These are phyloP conservation scores for Filosporella fistucella DNA, from an alignment of 495 filamentous ascomycete genomes.

Conservation along the genomic window DNA sequence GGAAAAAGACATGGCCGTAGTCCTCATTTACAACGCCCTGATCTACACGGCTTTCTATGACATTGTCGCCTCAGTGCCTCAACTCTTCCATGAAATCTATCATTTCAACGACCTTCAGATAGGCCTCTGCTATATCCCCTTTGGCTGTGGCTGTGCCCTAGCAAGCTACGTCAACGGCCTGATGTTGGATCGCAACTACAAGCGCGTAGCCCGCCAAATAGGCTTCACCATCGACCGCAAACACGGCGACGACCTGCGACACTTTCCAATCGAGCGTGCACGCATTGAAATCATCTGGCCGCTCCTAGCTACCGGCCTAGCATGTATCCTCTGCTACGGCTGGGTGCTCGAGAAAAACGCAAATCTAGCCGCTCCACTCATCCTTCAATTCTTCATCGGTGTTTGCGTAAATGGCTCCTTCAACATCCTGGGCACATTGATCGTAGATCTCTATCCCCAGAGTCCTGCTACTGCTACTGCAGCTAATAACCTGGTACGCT, in stretches of 20 bases:
- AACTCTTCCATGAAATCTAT: slow-evolving; percentile 54
- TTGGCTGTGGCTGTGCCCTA: slow-evolving; percentile 62
- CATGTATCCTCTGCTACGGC: slow-evolving; percentile 27
- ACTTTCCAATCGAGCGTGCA: slow-evolving; percentile 61
- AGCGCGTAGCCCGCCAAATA: slow-evolving; percentile 33
- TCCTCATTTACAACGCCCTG: slow-evolving; percentile 45
- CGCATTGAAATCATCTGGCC: slow-evolving; percentile 51
- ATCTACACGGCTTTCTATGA: slow-evolving; percentile 51
- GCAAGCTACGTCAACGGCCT: slow-evolving; percentile 62
- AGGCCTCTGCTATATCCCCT: slow-evolving; percentile 56
- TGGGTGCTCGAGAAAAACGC: slow-evolving; percentile 35
- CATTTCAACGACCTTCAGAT: slow-evolving; percentile 62
- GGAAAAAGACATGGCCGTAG: slow-evolving; percentile 56
- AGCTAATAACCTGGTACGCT: slow-evolving; percentile 62
- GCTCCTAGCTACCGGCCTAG: slow-evolving; percentile 32
- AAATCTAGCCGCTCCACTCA: slow-evolving; percentile 35
- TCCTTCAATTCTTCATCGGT: slow-evolving; percentile 43
- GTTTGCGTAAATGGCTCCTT: slow-evolving; percentile 48
- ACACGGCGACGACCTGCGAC: slow-evolving; percentile 43
- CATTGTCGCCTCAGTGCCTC: slow-evolving; percentile 35
- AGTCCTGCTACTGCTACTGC: slow-evolving; percentile 58
- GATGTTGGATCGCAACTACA: slow-evolving; percentile 50
- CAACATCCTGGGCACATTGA: slow-evolving; percentile 43
- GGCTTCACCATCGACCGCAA: slow-evolving; percentile 40
- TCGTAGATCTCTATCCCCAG: slow-evolving; percentile 35